Percentiles rank a stretch among this genome's conserved stretches.
Evolutionary conservation across 371 early-diverging fungal genomes (phyloP).

Genomic region (Apophysomyces trapeziformis): DNA sequence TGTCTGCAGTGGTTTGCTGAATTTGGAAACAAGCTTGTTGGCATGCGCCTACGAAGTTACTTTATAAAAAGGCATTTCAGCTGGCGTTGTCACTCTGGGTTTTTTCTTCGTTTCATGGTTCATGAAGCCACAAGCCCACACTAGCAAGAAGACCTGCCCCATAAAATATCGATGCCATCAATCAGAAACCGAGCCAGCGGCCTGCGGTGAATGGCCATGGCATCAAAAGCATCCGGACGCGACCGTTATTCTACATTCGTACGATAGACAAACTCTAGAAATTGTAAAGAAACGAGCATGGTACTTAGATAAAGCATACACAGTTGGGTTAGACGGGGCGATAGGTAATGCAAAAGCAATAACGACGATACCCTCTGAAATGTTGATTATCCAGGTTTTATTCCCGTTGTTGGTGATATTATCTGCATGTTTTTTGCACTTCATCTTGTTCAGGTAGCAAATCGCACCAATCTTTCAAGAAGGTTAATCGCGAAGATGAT

Average conservation of each 20-base stretch:
- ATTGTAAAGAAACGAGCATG: slow-evolving; percentile 1
- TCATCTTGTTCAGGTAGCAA: slow-evolving; percentile 24
- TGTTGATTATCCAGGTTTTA: slow-evolving; percentile 15
- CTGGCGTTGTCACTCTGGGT: background rate
- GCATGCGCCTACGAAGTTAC: background rate
- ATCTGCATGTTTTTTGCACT: slow-evolving; percentile 30
- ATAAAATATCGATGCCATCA: background rate
- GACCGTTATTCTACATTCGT: background rate
- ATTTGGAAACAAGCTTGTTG: background rate
- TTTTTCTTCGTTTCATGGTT: background rate
- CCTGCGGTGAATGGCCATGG: background rate
- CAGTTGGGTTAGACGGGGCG: background rate
- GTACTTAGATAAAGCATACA: background rate
- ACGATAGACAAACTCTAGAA: background rate
- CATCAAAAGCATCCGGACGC: background rate
- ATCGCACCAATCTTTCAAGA: slow-evolving; percentile 25
- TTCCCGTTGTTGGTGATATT: slow-evolving; percentile 42
- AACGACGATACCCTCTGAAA: background rate
- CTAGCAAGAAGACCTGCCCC: background rate
- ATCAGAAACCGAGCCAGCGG: background rate
- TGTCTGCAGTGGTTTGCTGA: background rate
- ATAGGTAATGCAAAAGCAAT: background rate
- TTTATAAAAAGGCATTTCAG: slow-evolving; percentile 3
- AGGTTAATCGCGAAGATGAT: slow-evolving; percentile 26
- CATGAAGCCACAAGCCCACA: background rate